Percentiles rank a stretch among this genome's conserved stretches.
phyloP scores from a whole-genome alignment of 1,284 basidiomycete genomes.

The Tilletia setariae region DNA sequence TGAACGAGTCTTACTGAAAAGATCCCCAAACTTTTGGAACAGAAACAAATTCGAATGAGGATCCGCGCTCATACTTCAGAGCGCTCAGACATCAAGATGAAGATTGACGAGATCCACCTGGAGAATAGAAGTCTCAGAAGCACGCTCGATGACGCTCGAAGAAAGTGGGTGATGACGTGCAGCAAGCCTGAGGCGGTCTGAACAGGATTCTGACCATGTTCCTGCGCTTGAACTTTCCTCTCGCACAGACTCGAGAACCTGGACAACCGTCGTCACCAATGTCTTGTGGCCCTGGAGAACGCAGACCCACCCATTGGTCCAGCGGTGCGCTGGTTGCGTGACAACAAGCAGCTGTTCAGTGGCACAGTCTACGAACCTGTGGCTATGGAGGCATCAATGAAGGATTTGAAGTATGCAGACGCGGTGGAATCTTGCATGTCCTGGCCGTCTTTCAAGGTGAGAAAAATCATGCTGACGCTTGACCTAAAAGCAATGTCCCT shows the following conservation, averaged over 20 bases:
- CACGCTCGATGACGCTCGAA: constrained; percentile 5
- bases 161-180: neutral
- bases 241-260: constrained; percentile 31
- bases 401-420: constrained; percentile 64
- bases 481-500: no score
- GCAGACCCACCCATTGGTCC: constrained; percentile 66
- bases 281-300: constrained; percentile 38
- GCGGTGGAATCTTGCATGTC: constrained; percentile 75
- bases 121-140: neutral
- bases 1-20: neutral
- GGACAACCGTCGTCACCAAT: constrained; percentile 38
- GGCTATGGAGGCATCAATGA: constrained; percentile 68
- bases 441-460: constrained; percentile 65
- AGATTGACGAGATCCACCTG: constrained; percentile 22
- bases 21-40: neutral
- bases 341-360: constrained; percentile 68
- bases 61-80: neutral
- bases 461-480: constrained; percentile 19
- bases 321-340: constrained; percentile 73
- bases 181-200: neutral
- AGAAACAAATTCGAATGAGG: constrained; percentile 8
- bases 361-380: constrained; percentile 81
- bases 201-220: neutral
- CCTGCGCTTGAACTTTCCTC: constrained; percentile 10
- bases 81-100: constrained; percentile 25